Conservation (phyloP, 116 monocot genomes). For the Cymodocea nodosa region DNA sequence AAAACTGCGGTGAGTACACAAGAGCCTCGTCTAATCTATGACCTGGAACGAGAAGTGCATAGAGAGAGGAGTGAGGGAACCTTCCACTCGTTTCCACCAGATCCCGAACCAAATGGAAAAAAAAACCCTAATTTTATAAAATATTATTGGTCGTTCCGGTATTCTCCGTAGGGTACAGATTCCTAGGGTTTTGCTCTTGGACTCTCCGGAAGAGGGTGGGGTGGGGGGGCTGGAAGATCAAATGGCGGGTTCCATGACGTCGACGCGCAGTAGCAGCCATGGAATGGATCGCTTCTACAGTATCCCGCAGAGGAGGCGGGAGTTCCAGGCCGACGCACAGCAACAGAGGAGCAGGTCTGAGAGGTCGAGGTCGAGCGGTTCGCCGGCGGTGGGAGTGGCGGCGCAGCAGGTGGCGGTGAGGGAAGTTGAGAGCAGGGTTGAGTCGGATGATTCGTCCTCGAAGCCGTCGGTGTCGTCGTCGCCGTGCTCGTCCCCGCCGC, state of each 20-base stretch:
- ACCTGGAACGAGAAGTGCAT: too few species aligned
- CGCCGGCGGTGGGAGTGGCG: neutral
- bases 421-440: constrained; percentile 31
- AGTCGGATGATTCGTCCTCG: constrained; percentile 51
- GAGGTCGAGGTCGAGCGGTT: constrained; percentile 14
- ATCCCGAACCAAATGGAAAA: too few species aligned
- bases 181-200: too few species aligned
- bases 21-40: too few species aligned
- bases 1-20: too few species aligned
- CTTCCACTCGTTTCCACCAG: too few species aligned
- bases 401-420: constrained; percentile 9
- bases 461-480: constrained; percentile 47
- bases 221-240: neutral
- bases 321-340: constrained; percentile 5
- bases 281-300: constrained; percentile 71
- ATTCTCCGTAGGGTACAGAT: too few species aligned
- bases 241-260: constrained; percentile 37
- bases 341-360: constrained; percentile 7
- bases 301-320: constrained; percentile 45
- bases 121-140: too few species aligned
- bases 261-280: constrained; percentile 25
- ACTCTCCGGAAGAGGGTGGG: too few species aligned
- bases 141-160: too few species aligned
- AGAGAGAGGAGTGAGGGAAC: too few species aligned
- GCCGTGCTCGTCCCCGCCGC: constrained; percentile 29